Conservation (phyloP, 805 yeast genomes). For the Nakazawaea sp. region DNA sequence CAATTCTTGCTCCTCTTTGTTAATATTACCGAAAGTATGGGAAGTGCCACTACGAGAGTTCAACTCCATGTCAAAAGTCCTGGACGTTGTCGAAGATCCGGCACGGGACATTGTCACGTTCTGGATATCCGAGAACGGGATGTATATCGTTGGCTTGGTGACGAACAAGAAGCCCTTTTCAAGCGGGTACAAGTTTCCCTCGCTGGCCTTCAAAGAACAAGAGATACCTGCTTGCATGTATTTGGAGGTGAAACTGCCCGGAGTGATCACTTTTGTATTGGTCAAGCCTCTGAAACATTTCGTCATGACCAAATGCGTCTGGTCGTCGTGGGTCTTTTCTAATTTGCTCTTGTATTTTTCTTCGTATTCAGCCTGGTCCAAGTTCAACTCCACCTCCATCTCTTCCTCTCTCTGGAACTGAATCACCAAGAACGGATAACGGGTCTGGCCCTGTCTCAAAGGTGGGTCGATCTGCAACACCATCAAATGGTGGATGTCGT, state of each 20-base stretch:
- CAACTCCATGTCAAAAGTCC: slow-evolving; percentile 91
- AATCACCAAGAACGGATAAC: slow-evolving; percentile 85
- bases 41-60: slow-evolving; percentile 56
- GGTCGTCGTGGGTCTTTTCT: slow-evolving; percentile 65
- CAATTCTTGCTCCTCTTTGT: slow-evolving; percentile 79
- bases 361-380: slow-evolving; percentile 77
- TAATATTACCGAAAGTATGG: slow-evolving; percentile 83
- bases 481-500: slow-evolving; percentile 82
- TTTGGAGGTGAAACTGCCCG: slow-evolving; percentile 74
- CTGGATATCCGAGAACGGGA: slow-evolving; percentile 78
- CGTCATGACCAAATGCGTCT: slow-evolving; percentile 79
- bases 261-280: slow-evolving; percentile 76
- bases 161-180: slow-evolving; percentile 88
- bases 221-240: slow-evolving; percentile 80
- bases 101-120: slow-evolving; percentile 82
- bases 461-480: slow-evolving; percentile 95
- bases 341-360: slow-evolving; percentile 67
- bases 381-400: slow-evolving; percentile 80
- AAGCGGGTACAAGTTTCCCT: slow-evolving; percentile 88
- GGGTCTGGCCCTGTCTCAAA: slow-evolving; percentile 94
- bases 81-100: slow-evolving; percentile 71
- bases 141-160: slow-evolving; percentile 89
- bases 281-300: slow-evolving; percentile 88
- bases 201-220: slow-evolving; percentile 91
- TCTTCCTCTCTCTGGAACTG: slow-evolving; percentile 91